phyloP scores from a whole-genome alignment of 805 yeast genomes.

The Wickerhamiella parazyma region DNA sequence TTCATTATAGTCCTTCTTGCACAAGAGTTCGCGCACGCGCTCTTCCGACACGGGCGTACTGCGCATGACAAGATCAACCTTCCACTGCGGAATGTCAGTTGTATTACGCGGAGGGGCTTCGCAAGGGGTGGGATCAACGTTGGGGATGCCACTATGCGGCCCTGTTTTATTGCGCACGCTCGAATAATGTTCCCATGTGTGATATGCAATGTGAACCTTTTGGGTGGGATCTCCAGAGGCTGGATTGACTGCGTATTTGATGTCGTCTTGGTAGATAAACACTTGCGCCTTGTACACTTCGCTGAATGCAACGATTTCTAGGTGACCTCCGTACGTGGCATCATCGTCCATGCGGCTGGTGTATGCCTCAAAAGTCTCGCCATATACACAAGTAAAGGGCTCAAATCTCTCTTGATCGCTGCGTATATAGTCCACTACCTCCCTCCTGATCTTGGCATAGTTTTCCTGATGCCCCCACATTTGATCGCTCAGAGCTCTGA shows the following conservation, averaged over 20 bases:
- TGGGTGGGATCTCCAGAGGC: neutral
- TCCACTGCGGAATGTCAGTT: constrained; percentile 20
- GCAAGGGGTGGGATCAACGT: constrained; percentile 12
- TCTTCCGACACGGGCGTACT: constrained; percentile 18
- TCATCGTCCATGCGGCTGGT: constrained; percentile 26
- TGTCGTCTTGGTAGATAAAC: constrained; percentile 28
- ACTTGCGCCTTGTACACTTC: constrained; percentile 23
- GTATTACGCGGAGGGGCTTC: neutral
- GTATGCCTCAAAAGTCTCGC: constrained; percentile 27
- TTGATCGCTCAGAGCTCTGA: constrained; percentile 31
- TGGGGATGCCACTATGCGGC: constrained; percentile 26
- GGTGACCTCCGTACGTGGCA: constrained; percentile 31
- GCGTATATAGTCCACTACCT: constrained; percentile 25
- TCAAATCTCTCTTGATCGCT: constrained; percentile 22
- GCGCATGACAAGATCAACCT: constrained; percentile 21
- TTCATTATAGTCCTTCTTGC: constrained; percentile 17
- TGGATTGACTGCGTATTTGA: constrained; percentile 25
- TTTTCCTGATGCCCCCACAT: constrained; percentile 26
- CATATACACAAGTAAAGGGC: constrained; percentile 25
- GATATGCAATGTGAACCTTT: constrained; percentile 28
- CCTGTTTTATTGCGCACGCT: constrained; percentile 29
- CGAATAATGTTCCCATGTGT: constrained; percentile 33
- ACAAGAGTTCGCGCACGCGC: constrained; percentile 9
- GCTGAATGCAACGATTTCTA: constrained; percentile 32
- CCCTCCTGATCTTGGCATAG: constrained; percentile 22